A percentile compares a stretch with the other conserved stretches of the same genome.
These are phyloP conservation scores for Rhytidhysteron rufulum DNA, from an alignment of 2,329 filamentous ascomycete species.

Conservation along the genomic window DNA sequence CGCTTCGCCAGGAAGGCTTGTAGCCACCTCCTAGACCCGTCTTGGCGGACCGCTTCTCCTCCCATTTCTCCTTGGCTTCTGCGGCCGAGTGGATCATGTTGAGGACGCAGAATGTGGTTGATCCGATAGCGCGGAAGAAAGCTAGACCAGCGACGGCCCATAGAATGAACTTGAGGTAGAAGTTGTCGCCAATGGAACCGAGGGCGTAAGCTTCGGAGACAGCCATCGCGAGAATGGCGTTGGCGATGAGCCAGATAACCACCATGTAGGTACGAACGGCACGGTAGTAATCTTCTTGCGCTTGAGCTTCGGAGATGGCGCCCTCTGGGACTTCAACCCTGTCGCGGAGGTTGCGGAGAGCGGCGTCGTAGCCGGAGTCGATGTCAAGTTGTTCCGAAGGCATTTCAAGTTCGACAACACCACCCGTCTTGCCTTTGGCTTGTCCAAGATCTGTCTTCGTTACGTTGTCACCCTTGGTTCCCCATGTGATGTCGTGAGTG, in stretches of 20 bases:
- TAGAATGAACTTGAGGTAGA: constrained; percentile 88
- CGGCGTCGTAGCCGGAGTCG: constrained; percentile 95
- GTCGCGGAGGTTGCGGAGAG: constrained; percentile 91
- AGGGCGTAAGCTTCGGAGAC: constrained; percentile 80
- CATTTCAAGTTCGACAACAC: constrained; percentile 93
- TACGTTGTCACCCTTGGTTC: constrained; percentile 96
- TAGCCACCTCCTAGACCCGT: constrained; percentile 25
- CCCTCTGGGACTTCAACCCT: constrained; percentile 72
- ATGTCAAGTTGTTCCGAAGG: constrained; percentile 97
- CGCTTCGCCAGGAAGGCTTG: constrained; percentile 15
- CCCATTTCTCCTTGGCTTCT: constrained; percentile 72
- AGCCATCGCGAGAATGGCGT: constrained; percentile 89
- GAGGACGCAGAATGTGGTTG: constrained; percentile 75
- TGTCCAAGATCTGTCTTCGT: constrained; percentile 88
- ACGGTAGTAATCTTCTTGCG: constrained; percentile 98
- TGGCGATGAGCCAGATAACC: constrained; percentile 86
- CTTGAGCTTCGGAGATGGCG: constrained; percentile 66
- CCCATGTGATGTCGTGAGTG: constrained; percentile 98
- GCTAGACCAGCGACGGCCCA: constrained; percentile 87
- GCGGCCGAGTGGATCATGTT: constrained; percentile 80
- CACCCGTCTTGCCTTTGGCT: constrained; percentile 68
- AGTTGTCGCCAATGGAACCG: constrained; percentile 71
- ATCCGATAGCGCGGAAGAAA: constrained; percentile 81
- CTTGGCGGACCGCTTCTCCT: constrained; percentile 27
- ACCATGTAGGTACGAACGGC: constrained; percentile 98